Evolutionary conservation across 169 alveolate genomes (phyloP), one percentile per base, ranked within the genome.

Genomic region (Cystoisospora suis): DNA sequence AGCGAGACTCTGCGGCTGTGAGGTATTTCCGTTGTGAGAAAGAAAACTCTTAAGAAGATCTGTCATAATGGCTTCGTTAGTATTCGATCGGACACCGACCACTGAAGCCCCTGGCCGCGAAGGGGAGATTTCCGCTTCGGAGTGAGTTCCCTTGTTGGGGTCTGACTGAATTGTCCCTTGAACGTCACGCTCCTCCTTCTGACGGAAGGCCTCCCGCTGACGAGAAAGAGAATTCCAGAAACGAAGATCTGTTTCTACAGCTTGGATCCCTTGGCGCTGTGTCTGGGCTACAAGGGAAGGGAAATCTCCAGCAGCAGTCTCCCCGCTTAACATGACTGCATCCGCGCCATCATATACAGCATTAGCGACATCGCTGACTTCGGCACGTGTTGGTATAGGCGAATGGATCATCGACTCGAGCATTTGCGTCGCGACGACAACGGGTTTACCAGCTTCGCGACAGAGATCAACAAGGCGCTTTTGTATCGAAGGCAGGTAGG

Each of bases 361-460:
- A 87, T 97, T 98, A 87, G 99, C 99, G 46, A 99, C 99, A 94
- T 99, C 99, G 15, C 99, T 90, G 70, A 97, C 99, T 91, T 99
- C 99, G 7, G 99, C 99, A 93, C 99, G 95, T 32, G 99, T 98
- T 34, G 99, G 99, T 89, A 97, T 90, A 17, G 98, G 98, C 65
- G 97, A 94, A 17, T 95, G 94, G 70, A 97, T 97, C 99, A 99
- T 98, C 70, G 99, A 95, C 93, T 97, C 99, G 89, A 98, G 94
- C 99, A 99, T 98, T 93, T 99, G 99, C 20, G 99, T 99, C 40
- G 99, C 99, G 45, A 97, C 97, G 53, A 99, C 96, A 36, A 97
- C 98, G 29, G 99, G 99, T 88, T 98, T 98, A 38, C 98, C 98
- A 23, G 95, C 95, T n/a, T 93, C 93, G 36, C 95, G 91, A 81